Percentiles rank a stretch among this genome's conserved stretches.
Conservation (phyloP, 495 filamentous ascomycete genomes). For the Podospora anserina region DNA sequence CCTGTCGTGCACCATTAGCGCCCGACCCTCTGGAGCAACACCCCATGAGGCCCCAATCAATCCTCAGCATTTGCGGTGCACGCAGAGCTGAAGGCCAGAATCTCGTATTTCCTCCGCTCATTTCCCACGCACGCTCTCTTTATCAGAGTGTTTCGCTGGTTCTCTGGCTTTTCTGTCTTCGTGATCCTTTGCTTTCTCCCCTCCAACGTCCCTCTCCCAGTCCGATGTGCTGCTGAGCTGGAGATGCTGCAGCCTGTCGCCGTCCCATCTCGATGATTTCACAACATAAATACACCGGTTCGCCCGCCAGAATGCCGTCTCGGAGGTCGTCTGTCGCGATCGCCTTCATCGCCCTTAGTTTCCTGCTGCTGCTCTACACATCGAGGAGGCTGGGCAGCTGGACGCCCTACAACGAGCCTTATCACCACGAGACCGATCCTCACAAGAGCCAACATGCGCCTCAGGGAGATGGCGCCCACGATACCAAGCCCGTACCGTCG, state of each 20-base stretch:
- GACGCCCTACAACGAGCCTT: slow-evolving; percentile 22
- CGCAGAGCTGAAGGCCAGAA: slow-evolving; percentile 3
- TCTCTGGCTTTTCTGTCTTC: background rate
- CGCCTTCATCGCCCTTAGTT: slow-evolving; percentile 21
- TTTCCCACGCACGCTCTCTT: background rate
- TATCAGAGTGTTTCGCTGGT: background rate
- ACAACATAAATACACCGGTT: slow-evolving; percentile 2
- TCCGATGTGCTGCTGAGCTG: background rate
- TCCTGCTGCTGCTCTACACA: slow-evolving; percentile 30
- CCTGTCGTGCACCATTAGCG: background rate
- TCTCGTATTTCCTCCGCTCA: slow-evolving; percentile 7
- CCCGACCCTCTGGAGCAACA: background rate
- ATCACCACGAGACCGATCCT: slow-evolving; percentile 15
- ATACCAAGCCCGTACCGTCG: slow-evolving; percentile 7
- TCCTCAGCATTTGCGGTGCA: background rate
- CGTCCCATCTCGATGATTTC: slow-evolving; percentile 14
- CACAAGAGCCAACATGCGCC: slow-evolving; percentile 25
- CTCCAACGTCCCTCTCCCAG: background rate
- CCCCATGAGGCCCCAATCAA: slow-evolving; percentile 1
- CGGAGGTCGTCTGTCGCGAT: slow-evolving; percentile 20
- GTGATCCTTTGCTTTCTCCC: background rate
- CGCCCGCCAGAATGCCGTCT: slow-evolving; percentile 24
- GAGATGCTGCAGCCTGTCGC: background rate
- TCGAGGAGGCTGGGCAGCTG: slow-evolving; percentile 30
- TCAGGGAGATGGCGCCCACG: slow-evolving; percentile 3